Evolutionary conservation across 2,329 filamentous ascomycete genomes (phyloP), one percentile per base, ranked within the genome.

Genomic region (Alternaria sp.): DNA sequence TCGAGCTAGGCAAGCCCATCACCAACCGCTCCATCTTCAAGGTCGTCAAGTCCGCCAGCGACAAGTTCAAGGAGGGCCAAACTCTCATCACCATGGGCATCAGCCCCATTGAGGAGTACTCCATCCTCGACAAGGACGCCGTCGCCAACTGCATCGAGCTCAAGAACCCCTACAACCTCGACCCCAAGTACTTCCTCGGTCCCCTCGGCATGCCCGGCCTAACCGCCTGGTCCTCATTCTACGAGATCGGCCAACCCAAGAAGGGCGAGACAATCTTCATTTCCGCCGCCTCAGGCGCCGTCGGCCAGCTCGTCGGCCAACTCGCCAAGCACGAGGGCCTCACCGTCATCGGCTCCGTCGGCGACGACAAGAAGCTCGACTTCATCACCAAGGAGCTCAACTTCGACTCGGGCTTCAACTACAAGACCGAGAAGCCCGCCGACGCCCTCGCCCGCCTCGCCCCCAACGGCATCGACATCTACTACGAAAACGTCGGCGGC

Each of bases 221-320:
- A 70, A 93, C 92, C 0, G 92, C 91, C 0, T 94, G 90, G 82
- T 88, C 87, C 6, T 91, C 88, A 0, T 87, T 94, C 71, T 92
- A 92, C 79, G 89, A 89, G 67, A 92, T 94, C 58, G 91, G 90
- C 5, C 84, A 90, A 82, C 91, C 92, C 23, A 88, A 91, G 83
- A 88, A 90, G 80, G 91, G 90, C 46, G 90, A 94, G 81, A 94
- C 91, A 43, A 93, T 97, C 75, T 93, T 95, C 79, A 86, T 97
- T 70, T 92, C 89, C 61, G 90, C 92, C 4, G 93, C 93, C 0
- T 90, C 90, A 4, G 93, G 93, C 28, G 92, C 92, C 2, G 93
- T 96, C 4, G 93, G 93, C 4, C 91, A 94, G 79, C 78, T 96
- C 8, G 93, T 96, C 20, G 93, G 93, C 6, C 93, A 96, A 81